Base-by-base conservation (phyloP, 768 basidiomycete species). In the Artomyces pyxidatus region DNA sequence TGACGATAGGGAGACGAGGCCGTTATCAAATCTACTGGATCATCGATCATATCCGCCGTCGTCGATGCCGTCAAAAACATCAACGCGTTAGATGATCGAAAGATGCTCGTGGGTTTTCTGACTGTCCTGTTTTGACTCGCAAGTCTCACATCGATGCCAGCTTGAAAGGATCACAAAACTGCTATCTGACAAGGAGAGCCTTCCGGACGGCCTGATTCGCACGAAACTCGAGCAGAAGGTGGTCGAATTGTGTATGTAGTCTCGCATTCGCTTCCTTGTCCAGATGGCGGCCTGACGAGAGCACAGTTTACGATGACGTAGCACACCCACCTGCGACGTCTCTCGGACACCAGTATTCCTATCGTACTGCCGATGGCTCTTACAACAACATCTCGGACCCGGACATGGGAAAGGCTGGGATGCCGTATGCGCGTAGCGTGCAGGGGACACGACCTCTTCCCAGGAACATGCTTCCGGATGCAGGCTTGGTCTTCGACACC, bases 381-480 rank as follows among this genome's bases (percentile, higher is more conserved):
- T 65, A 68, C 61, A 93, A 94, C 66, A 93, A 90, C 58, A 70
- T 80, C 38, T 70, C 73, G 47, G 61, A 71, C 30, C 88, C 89
- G 2, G 70, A 81, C 50, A 63, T 93, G 67, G 90, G 90, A 38
- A 83, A 81, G 68, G 86, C 89, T 2, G 78, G 80, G 5, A 80
- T 74, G 10, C 83, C 89, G 0, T 92, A 92, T 61, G 75, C 87
- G 17, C 79, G 89, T 21, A 89, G 85, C 40, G 90, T 91, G 19
- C 84, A 87, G 55, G 81, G 85, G 60, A 62, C 48, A 1, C 74
- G 82, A 51, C 75, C 85, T 2, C 68, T 88, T 3, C 83, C 88
- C 1, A 67, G 60, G 40, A 77, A 83, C 58, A 77, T 81, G 49
- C 69, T 91, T 25, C 88, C 88, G 0, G 89, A 92, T 63, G 68